Conservation (phyloP, 2,329 filamentous ascomycete genomes). For the Neophaeococcomyces aloes region DNA sequence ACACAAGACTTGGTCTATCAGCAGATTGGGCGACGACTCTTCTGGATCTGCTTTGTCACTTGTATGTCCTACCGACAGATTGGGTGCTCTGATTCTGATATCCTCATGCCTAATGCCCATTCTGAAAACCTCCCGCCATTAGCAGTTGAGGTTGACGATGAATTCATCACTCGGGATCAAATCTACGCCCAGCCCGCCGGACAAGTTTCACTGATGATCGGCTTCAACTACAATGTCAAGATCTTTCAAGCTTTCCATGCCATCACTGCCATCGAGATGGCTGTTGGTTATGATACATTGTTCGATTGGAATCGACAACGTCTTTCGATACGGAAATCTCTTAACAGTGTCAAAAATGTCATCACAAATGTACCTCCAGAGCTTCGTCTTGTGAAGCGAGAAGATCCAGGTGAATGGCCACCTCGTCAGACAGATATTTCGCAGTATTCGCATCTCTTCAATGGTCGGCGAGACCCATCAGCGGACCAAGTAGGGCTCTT, state of each 20-base stretch:
- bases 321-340: conserved; percentile 57
- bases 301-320: conserved; percentile 70
- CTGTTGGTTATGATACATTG: conserved; percentile 66
- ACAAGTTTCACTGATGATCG: conserved; percentile 59
- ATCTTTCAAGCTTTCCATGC: conserved; percentile 73
- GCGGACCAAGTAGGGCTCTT: neutral
- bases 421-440: conserved; percentile 18
- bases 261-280: conserved; percentile 67
- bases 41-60: conserved; percentile 72
- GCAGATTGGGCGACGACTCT: conserved; percentile 50
- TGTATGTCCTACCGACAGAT: conserved; percentile 70
- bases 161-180: conserved; percentile 61
- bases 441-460: conserved; percentile 19
- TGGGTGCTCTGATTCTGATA: conserved; percentile 58
- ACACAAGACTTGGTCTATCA: conserved; percentile 24
- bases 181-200: conserved; percentile 60
- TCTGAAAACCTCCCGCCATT: conserved; percentile 67
- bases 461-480: conserved; percentile 12
- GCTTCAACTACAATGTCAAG: conserved; percentile 69
- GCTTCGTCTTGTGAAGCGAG: conserved; percentile 31
- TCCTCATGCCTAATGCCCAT: conserved; percentile 66
- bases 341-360: conserved; percentile 59
- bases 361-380: conserved; percentile 59
- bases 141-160: conserved; percentile 74
- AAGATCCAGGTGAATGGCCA: conserved; percentile 21